Conservation (phyloP, 257 asterid genomes). For the Solanum dulcamara region DNA sequence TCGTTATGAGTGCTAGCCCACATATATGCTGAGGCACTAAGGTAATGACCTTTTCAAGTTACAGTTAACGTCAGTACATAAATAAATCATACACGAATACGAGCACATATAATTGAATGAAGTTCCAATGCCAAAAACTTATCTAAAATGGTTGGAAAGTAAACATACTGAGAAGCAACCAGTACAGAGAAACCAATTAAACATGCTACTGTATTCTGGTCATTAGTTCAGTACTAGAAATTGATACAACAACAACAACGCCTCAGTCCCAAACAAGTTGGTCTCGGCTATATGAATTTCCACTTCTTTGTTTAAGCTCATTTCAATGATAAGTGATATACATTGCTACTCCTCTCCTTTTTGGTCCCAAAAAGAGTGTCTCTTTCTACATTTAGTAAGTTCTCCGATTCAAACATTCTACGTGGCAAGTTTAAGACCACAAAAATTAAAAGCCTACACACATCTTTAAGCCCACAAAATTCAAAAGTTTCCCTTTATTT, state of each 20-base stretch:
- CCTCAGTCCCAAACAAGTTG: background rate
- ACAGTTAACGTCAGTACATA: background rate
- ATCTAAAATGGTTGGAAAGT: background rate
- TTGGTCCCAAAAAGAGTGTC: background rate
- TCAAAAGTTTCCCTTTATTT: background rate
- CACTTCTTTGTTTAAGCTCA: background rate
- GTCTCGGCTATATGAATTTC: background rate
- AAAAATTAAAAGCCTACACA: background rate
- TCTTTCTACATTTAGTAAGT: background rate
- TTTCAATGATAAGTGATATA: background rate
- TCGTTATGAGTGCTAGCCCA: slow-evolving; percentile 89
- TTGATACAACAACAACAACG: background rate
- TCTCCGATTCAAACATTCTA: background rate
- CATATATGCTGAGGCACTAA: slow-evolving; percentile 84
- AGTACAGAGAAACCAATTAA: background rate
- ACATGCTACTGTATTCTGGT: background rate
- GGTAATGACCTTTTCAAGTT: slow-evolving; percentile 49
- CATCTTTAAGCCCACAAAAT: background rate
- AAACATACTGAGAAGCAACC: background rate
- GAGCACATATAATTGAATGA: background rate
- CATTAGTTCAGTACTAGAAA: background rate
- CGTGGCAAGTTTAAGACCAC: background rate
- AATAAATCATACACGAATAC: background rate
- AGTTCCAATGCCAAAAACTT: background rate
- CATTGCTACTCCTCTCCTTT: background rate